A percentile compares a stretch with the other conserved stretches of the same genome.
Evolutionary conservation across 352 stramenopile species (phyloP).

Genomic region (Globisporangium paroecandrum): DNA sequence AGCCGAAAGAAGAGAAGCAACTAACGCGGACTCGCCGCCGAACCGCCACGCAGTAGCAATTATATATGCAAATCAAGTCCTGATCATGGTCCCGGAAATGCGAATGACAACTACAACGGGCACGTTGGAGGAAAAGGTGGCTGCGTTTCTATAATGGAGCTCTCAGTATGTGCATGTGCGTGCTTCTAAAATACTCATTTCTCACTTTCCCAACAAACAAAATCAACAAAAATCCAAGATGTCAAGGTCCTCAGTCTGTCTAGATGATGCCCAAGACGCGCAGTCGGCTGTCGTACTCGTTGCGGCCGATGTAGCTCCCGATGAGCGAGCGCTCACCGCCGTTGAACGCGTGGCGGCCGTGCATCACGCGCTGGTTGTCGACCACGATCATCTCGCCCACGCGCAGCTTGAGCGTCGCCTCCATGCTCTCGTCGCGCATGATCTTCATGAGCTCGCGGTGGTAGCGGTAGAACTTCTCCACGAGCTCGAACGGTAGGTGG

Average conservation of each 20-base stretch:
- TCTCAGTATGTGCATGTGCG: not conserved
- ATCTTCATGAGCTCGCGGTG: constrained; percentile 68
- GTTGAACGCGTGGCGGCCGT: constrained; percentile 75
- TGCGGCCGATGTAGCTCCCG: constrained; percentile 86
- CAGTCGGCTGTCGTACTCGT: constrained; percentile 83
- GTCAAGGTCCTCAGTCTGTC: not conserved
- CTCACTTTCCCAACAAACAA: not conserved
- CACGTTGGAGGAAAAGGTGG: not conserved
- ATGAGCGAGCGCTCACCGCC: constrained; percentile 77
- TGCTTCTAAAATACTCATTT: not conserved
- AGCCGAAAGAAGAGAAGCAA: constrained; percentile 14
- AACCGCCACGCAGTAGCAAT: not conserved
- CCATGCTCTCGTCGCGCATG: constrained; percentile 57
- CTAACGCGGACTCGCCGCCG: constrained; percentile 16
- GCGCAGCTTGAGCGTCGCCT: constrained; percentile 58
- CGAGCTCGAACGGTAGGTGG: constrained; percentile 70
- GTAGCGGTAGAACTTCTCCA: constrained; percentile 69
- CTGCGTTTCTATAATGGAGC: not conserved
- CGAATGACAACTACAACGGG: not conserved
- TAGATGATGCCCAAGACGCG: constrained; percentile 81
- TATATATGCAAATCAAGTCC: too few relatives aligned
- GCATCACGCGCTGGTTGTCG: constrained; percentile 86
- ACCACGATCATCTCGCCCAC: constrained; percentile 84
- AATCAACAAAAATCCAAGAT: not conserved
- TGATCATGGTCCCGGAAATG: not conserved